phyloP scores from a whole-genome alignment of 768 basidiomycete species.

The Pseudohyphozyma bogoriensis region DNA sequence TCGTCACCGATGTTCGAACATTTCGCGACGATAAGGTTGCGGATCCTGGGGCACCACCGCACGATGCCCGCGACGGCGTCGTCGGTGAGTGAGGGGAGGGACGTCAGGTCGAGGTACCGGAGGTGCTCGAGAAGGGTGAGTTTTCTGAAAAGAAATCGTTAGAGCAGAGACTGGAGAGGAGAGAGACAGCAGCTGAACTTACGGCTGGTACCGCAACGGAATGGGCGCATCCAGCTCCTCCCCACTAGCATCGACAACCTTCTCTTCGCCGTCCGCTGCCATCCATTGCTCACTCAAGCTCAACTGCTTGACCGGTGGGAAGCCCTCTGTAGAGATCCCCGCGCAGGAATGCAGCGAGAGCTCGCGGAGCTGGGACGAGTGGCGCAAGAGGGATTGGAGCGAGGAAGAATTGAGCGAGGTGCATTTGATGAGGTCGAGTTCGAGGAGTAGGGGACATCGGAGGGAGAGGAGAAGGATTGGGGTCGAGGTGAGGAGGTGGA shows the following conservation, averaged over 20 bases:
- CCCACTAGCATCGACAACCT: too few relatives aligned
- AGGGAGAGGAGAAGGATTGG: constrained; percentile 66
- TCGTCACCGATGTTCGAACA: constrained; percentile 68
- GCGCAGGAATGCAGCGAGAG: constrained; percentile 71
- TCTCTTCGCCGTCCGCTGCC: background rate
- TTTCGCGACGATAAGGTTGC: constrained; percentile 78
- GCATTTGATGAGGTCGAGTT: constrained; percentile 86
- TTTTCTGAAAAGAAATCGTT: too few relatives aligned
- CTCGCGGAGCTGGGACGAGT: constrained; percentile 77
- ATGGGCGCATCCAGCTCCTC: background rate
- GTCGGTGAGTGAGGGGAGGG: constrained; percentile 70
- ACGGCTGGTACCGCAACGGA: constrained; percentile 32
- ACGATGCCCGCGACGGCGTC: constrained; percentile 72
- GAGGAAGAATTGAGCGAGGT: constrained; percentile 62
- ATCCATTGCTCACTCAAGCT: background rate
- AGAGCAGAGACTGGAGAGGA: too few relatives aligned
- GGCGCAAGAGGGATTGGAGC: constrained; percentile 71
- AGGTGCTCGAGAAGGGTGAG: constrained; percentile 87
- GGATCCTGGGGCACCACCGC: constrained; percentile 66
- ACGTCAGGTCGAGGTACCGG: constrained; percentile 85
- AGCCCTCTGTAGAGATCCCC: constrained; percentile 69
- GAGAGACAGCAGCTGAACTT: constrained; percentile 38
- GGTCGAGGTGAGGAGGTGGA: constrained; percentile 62
- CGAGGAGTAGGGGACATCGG: constrained; percentile 74
- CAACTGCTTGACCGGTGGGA: constrained; percentile 50